Evolutionary conservation across 768 basidiomycete genomes (phyloP).

Genomic region (Mycena capillaripes): DNA sequence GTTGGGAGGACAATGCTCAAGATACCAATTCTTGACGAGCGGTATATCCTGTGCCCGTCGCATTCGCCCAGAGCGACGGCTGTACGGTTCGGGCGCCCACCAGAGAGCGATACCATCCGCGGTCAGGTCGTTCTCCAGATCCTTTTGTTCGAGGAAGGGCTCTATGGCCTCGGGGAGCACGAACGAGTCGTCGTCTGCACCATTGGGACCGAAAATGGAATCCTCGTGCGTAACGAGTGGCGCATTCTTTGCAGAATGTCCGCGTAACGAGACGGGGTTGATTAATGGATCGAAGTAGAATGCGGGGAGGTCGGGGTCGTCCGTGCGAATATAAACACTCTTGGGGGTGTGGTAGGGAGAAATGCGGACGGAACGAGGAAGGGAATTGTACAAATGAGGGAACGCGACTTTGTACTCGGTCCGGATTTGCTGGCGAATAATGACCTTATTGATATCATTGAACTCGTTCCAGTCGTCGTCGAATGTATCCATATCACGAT

Average conservation of each 20-base stretch:
- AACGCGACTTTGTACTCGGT: slow-evolving; percentile 99
- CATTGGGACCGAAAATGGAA: slow-evolving; percentile 90
- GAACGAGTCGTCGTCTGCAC: slow-evolving; percentile 88
- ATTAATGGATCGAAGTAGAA: slow-evolving; percentile 99
- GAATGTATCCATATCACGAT: slow-evolving; percentile 96
- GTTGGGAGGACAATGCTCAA: slow-evolving; percentile 97
- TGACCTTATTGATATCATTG: slow-evolving; percentile 99
- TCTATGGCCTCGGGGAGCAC: slow-evolving; percentile 82
- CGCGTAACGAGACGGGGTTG: slow-evolving; percentile 95
- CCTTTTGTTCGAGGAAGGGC: slow-evolving; percentile 86
- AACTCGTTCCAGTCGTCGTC: slow-evolving; percentile 99
- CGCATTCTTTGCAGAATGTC: slow-evolving; percentile 85
- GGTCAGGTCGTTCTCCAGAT: slow-evolving; percentile 90
- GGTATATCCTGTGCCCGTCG: slow-evolving; percentile 96
- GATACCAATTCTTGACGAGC: slow-evolving; percentile 97
- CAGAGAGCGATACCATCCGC: slow-evolving; percentile 98
- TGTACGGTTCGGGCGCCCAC: slow-evolving; percentile 99
- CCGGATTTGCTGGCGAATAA: slow-evolving; percentile 98
- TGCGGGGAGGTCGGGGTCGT: slow-evolving; percentile 98
- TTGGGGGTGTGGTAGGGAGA: slow-evolving; percentile 94
- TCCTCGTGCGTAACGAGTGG: slow-evolving; percentile 93
- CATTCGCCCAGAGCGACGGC: slow-evolving; percentile 91
- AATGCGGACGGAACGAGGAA: slow-evolving; percentile 94
- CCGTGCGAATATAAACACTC: slow-evolving; percentile 98
- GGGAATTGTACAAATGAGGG: slow-evolving; percentile 98